phyloP scores from a whole-genome alignment of 139 green algal species.

The Chlamydomonas eustigma region DNA sequence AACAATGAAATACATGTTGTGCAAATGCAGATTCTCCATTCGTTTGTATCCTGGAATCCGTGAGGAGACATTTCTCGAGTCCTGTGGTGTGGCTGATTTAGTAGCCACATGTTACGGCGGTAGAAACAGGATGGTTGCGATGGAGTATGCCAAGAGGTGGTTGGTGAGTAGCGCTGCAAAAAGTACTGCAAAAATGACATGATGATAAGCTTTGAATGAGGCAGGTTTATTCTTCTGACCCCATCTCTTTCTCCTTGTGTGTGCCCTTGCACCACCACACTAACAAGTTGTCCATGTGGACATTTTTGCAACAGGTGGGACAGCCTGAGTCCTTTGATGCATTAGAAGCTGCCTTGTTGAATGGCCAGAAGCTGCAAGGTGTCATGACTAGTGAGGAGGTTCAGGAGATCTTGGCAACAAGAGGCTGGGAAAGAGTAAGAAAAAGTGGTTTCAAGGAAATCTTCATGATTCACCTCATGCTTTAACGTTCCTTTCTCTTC shows the following conservation, averaged over 20 bases:
- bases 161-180: not conserved
- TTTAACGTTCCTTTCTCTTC: no score
- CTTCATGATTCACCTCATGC: no score
- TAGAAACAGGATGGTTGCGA: constrained; percentile 64
- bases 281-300: no score
- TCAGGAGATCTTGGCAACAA: constrained; percentile 49
- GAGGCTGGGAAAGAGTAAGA: constrained; percentile 44
- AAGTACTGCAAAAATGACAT: no score
- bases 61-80: constrained; percentile 74
- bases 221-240: not conserved
- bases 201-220: not conserved
- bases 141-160: constrained; percentile 37
- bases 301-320: constrained; percentile 12
- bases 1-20: no score
- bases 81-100: constrained; percentile 67
- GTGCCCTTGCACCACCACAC: no score
- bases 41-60: constrained; percentile 46
- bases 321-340: constrained; percentile 38
- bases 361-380: constrained; percentile 79
- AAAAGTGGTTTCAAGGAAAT: no score
- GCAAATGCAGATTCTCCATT: constrained; percentile 32
- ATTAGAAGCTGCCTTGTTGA: constrained; percentile 61
- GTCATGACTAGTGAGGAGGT: constrained; percentile 73
- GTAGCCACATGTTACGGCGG: constrained; percentile 78
- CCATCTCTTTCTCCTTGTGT: no score